Evolutionary conservation across 2,329 filamentous ascomycete species (phyloP).

Genomic region (Dryadomyces quercivorus): DNA sequence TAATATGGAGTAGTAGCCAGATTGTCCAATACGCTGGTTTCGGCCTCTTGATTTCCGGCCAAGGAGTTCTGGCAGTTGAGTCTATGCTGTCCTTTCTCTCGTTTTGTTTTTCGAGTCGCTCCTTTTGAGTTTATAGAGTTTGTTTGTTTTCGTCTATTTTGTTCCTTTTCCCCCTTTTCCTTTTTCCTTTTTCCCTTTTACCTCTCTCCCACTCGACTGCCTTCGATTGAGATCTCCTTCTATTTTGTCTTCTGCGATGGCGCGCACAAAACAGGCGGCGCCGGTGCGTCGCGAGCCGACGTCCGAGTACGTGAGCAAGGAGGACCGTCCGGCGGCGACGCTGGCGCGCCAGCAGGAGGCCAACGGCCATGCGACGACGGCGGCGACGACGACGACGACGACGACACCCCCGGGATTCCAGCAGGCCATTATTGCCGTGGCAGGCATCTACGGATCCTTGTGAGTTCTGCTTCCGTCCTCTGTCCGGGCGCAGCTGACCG

Average conservation of each 20-base stretch:
- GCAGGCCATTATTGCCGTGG: constrained; percentile 77
- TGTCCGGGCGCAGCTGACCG: not conserved
- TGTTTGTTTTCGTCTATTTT: not conserved
- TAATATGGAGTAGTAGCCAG: not conserved
- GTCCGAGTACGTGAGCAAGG: constrained; percentile 50
- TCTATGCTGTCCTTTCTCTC: not conserved
- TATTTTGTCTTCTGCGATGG: constrained; percentile 36
- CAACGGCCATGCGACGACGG: constrained; percentile 8
- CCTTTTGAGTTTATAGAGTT: not conserved
- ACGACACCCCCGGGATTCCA: constrained; percentile 38
- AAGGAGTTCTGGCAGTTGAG: no score
- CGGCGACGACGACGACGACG: constrained; percentile 16
- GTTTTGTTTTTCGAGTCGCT: not conserved
- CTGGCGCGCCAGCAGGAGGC: constrained; percentile 8
- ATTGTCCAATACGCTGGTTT: not conserved
- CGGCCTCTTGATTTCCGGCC: not conserved
- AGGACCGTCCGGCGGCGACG: constrained; percentile 24
- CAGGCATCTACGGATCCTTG: constrained; percentile 95
- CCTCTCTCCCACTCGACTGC: not conserved
- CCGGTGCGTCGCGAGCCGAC: constrained; percentile 55
- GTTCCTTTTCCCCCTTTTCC: not conserved
- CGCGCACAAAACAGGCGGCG: constrained; percentile 55
- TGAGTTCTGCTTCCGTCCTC: constrained; percentile 30
- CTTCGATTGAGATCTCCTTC: not conserved
- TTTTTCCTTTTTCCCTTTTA: not conserved